A percentile compares a stretch with the other conserved stretches of the same genome.
phyloP scores from a whole-genome alignment of 225 moss, liverwort and hornwort genomes.

The Pleurozium schreberi region DNA sequence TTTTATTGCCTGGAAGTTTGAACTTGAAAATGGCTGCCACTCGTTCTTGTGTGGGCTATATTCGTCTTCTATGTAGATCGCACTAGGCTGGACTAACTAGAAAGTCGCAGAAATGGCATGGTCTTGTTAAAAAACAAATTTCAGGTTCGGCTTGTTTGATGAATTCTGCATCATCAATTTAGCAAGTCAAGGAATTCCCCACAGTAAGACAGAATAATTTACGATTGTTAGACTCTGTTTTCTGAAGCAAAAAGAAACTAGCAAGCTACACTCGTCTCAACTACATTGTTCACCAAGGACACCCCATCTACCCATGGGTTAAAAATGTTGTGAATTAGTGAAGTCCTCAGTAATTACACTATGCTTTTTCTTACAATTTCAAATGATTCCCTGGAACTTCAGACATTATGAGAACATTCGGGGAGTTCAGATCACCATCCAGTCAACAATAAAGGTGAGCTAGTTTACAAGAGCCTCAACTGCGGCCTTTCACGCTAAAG shows the following conservation, averaged over 20 bases:
- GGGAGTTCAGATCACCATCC: slow-evolving; percentile 87
- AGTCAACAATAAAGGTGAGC: slow-evolving; percentile 81
- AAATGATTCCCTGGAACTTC: not conserved
- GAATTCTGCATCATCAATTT: not conserved
- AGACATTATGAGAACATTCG: slow-evolving; percentile 79
- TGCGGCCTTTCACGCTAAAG: not conserved
- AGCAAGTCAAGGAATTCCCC: not conserved
- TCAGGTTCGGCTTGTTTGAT: not conserved
- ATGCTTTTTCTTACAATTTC: not conserved
- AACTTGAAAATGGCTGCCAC: not conserved
- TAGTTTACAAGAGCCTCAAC: not conserved
- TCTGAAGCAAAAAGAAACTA: not conserved
- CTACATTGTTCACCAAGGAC: not conserved
- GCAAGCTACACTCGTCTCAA: not conserved
- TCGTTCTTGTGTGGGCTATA: not conserved
- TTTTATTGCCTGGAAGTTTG: not conserved
- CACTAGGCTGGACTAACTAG: not conserved
- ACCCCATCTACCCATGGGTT: not conserved
- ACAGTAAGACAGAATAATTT: not conserved
- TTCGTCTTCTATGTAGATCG: not conserved
- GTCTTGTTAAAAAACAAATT: not conserved
- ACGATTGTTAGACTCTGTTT: not conserved
- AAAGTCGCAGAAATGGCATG: not conserved
- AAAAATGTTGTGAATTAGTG: not conserved
- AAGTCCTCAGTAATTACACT: not conserved